phyloP scores from a whole-genome alignment of 495 filamentous ascomycete genomes.

The Aspergillus panamensis region DNA sequence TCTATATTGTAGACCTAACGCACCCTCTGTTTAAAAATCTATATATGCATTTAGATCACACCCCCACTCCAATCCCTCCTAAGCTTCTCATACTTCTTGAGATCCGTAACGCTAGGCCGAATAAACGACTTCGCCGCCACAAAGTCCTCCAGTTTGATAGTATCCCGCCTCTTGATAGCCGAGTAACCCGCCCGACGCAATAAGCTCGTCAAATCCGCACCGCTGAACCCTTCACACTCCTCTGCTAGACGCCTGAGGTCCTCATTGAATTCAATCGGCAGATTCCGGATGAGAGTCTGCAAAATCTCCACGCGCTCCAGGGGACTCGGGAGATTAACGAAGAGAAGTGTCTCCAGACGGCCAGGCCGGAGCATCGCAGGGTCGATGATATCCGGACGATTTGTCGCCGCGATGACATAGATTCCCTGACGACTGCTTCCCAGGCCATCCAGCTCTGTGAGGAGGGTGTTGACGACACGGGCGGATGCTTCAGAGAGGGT shows the following conservation, averaged over 20 bases:
- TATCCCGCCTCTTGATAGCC: slow-evolving; percentile 62
- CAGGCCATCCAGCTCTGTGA: slow-evolving; percentile 94
- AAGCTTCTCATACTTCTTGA: slow-evolving; percentile 65
- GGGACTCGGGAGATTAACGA: slow-evolving; percentile 79
- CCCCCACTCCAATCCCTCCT: slow-evolving; percentile 47
- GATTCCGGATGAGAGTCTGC: slow-evolving; percentile 67
- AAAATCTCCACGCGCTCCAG: slow-evolving; percentile 84
- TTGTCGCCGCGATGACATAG: slow-evolving; percentile 93
- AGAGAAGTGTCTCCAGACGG: slow-evolving; percentile 81
- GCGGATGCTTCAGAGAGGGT: slow-evolving; percentile 77
- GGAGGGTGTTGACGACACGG: slow-evolving; percentile 89
- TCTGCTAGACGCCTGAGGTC: slow-evolving; percentile 55
- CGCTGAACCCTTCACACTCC: slow-evolving; percentile 81
- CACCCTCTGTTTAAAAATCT: not conserved
- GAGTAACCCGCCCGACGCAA: slow-evolving; percentile 72
- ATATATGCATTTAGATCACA: slow-evolving; percentile 22
- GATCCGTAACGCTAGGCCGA: slow-evolving; percentile 75
- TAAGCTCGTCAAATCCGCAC: slow-evolving; percentile 81
- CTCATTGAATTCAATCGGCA: slow-evolving; percentile 49
- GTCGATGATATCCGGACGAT: slow-evolving; percentile 94
- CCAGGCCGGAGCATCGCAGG: slow-evolving; percentile 92
- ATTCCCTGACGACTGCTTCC: slow-evolving; percentile 73
- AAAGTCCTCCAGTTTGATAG: slow-evolving; percentile 71
- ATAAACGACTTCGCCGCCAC: slow-evolving; percentile 66
- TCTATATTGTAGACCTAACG: not conserved